Base-by-base conservation (phyloP, 23 red algal genomes). In the Gracilaria gracilis region DNA sequence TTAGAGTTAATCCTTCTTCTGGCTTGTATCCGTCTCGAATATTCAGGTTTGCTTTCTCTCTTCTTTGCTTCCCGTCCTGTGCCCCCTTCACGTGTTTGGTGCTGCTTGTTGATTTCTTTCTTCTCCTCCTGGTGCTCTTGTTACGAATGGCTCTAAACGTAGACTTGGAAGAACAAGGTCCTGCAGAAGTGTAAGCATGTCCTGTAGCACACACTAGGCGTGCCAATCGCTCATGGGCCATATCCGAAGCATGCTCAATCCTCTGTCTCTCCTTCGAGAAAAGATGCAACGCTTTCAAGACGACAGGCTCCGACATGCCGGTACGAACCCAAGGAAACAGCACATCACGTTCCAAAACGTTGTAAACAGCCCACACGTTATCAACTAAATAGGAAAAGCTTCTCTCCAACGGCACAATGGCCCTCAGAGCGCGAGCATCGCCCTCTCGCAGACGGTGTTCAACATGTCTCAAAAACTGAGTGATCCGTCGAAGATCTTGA, bases 311-410 rank as follows among this genome's bases (percentile, higher is more conserved):
- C 59, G 55, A 5, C 20, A 58, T 72, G n/a, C 73, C 87, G 11
- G 38, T 6, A 9, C 20, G 54, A 12, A 92, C 50, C 89, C 89
- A 92, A 9, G 89, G 89, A 47, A 92, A 92, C 31, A 84, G 49
- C 28, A 84, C 89, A 23, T 84, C 64, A 6, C 54, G 62, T 64
- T 92, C 89, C 32, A 92, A 61, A 25, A 48, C 35, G 57, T 92
- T 84, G 53, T 83, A 92, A 2, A 92, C 89, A 9, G 29, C 67
- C 78, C 78, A 92, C 33, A 92, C 80, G 32, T 84, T 92, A 46
- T 75, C 61, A 23, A 83, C 21, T 49, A 92, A 74, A 65, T 57
- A 92, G 4, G 79, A 64, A 38, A 75, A 84, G 32, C 57, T 70
- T 27, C 75, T 29, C 46, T 81, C 75, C 51, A 90, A 69, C 29